Base-by-base conservation (phyloP, 352 stramenopile species). In the Phytopythium boreale region DNA sequence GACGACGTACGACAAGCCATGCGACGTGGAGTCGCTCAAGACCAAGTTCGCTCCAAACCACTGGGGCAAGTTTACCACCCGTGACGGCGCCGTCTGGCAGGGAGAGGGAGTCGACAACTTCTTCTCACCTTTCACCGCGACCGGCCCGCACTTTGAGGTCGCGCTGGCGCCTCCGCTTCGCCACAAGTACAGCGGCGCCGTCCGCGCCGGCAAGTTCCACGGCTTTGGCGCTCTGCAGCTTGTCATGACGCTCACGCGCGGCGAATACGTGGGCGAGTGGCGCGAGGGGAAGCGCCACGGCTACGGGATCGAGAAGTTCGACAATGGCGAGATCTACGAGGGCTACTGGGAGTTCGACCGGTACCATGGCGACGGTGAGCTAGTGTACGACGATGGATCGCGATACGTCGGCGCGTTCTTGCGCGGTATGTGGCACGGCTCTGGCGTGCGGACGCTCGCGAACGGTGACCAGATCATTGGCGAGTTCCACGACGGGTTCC, bases 221-320 rank as follows among this genome's bases (percentile, higher is more conserved):
- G 86, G 86, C 12, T 84, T 92, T 31, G 86, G 86, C 2, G 88
- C 74, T 24, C 64, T 92, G n/a, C 64, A 82, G 11, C 83, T 94
- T 58, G 58, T 78, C n/a, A 75, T 79, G 61, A 66, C 70, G 9
- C 85, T 88, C 39, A 67, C 79, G n/a, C 76, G 72, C 24, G 86
- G 86, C 11, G 82, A 94, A 51, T 94, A 92, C 59, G 76, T 91
- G 2, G 90, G 90, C 10, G 83, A 94, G 63, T 97, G 88, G 87
- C 81, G 76, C 34, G 81, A 91, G 31, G 88, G 90, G 14, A 73
- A 90, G 41, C 80, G 86, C 1, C 79, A 93, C 31, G 86, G 86
- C 17, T 94, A 93, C 67, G 86, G 86, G 29, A 90, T 94, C 50
- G 86, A 94, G 57, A 76, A 80, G n/a, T 80, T 89, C 37, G 84